Percentiles rank a stretch among this genome's conserved stretches.
phyloP scores from a whole-genome alignment of 306 rosid species.

The Albizia julibrissin region DNA sequence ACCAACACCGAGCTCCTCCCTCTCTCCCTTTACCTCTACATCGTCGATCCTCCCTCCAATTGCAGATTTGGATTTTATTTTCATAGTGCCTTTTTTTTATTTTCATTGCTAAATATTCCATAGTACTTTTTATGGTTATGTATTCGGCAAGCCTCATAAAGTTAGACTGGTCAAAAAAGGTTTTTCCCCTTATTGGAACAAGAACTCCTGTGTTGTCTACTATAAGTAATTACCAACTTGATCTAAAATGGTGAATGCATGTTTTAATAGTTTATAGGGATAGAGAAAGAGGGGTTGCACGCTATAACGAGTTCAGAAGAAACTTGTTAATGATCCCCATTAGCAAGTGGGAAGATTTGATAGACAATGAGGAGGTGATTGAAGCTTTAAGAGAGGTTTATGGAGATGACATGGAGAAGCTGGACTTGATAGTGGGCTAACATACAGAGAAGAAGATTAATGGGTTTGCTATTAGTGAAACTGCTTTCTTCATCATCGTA shows the following conservation, averaged over 20 bases:
- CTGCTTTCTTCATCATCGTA: constrained; percentile 68
- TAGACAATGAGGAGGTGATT: constrained; percentile 54
- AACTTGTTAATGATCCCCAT: constrained; percentile 68
- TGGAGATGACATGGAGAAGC: constrained; percentile 73
- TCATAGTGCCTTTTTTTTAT: background rate
- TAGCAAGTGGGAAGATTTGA: constrained; percentile 71
- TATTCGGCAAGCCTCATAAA: background rate
- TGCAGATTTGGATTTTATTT: no score
- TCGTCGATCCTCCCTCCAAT: no score
- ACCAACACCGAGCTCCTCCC: no score
- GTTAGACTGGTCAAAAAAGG: background rate
- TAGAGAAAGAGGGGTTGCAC: constrained; percentile 73
- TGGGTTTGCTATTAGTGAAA: constrained; percentile 81
- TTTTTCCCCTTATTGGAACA: background rate
- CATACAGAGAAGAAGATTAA: constrained; percentile 75
- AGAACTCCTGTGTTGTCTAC: background rate
- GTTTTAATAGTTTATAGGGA: constrained; percentile 61
- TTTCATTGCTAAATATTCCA: background rate
- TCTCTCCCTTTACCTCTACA: no score
- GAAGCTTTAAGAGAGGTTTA: constrained; percentile 55
- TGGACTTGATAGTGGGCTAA: constrained; percentile 66
- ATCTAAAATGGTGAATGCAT: background rate
- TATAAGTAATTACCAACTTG: background rate
- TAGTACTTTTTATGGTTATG: background rate
- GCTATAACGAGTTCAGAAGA: constrained; percentile 72